phyloP scores from a whole-genome alignment of 139 green algal genomes.

The Chlamydomonas eustigma region DNA sequence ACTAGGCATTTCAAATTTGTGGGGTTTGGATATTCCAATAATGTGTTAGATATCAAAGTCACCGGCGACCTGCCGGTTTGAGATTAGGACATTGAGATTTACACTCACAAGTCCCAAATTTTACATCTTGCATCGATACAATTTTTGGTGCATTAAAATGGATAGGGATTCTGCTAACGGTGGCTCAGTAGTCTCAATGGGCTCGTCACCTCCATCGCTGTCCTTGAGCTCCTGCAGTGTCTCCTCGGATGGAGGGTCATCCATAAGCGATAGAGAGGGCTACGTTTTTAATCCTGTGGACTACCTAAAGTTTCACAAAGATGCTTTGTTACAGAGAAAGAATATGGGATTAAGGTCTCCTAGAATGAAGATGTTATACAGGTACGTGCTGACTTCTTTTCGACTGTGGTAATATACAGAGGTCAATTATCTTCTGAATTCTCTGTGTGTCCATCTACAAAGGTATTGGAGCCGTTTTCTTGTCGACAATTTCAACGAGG shows the following conservation, averaged over 20 bases:
- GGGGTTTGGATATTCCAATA: too few species aligned
- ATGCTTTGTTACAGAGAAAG: neutral
- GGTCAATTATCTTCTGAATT: too few species aligned
- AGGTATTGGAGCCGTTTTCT: conserved; percentile 6
- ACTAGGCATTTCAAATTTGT: too few species aligned
- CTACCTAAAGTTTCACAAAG: neutral
- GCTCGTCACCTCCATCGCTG: neutral
- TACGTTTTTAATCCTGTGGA: neutral
- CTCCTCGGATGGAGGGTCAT: neutral
- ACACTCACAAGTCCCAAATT: too few species aligned
- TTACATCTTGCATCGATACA: too few species aligned
- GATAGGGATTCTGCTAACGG: too few species aligned
- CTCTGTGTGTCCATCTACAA: neutral
- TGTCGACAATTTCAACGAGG: conserved; percentile 1
- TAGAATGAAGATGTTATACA: neutral
- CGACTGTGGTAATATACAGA: too few species aligned
- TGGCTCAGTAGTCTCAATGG: neutral
- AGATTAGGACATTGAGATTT: too few species aligned
- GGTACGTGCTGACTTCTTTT: too few species aligned
- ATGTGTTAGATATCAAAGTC: too few species aligned
- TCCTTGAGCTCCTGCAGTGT: neutral
- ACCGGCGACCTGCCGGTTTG: too few species aligned
- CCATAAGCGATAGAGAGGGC: neutral
- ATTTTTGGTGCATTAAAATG: too few species aligned
- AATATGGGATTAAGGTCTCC: neutral